Conservation (phyloP, 768 basidiomycete species). For the Agaricus sinodeliciosus region DNA sequence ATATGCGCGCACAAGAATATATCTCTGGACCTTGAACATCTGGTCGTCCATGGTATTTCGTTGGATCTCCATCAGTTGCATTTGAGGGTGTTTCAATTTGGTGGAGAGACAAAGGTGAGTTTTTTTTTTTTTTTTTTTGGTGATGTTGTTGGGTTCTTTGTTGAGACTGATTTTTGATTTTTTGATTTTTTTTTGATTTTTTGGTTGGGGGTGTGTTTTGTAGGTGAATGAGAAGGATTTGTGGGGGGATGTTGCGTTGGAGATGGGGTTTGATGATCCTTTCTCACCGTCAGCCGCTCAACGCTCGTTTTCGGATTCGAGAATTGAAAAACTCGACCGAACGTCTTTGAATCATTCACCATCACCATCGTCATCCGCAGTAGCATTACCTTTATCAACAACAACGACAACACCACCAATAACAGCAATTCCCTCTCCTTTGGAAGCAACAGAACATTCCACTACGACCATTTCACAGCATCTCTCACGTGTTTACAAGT, state of each 20-base stretch:
- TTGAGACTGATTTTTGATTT: not conserved
- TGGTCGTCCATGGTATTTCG: not conserved
- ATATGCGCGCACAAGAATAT: conserved; percentile 9
- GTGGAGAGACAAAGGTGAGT: conserved; percentile 5
- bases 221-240: conserved; percentile 3
- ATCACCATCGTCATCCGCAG: not conserved
- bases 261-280: conserved; percentile 2
- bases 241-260: conserved; percentile 6
- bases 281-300: conserved; percentile 8
- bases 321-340: not conserved
- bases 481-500: conserved; percentile 6
- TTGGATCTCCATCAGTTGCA: conserved; percentile 8
- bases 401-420: too few species aligned
- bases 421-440: too few species aligned
- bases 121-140: not conserved
- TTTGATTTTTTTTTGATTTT: not conserved
- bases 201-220: not conserved
- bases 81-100: conserved; percentile 1
- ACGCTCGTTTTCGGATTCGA: conserved; percentile 5
- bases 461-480: not conserved
- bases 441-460: too few species aligned
- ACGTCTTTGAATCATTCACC: conserved; percentile 1
- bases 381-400: not conserved
- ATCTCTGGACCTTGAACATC: conserved; percentile 3
- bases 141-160: not conserved